phyloP scores from a whole-genome alignment of 2,329 filamentous ascomycete genomes.

The Penicillium verrucosum region DNA sequence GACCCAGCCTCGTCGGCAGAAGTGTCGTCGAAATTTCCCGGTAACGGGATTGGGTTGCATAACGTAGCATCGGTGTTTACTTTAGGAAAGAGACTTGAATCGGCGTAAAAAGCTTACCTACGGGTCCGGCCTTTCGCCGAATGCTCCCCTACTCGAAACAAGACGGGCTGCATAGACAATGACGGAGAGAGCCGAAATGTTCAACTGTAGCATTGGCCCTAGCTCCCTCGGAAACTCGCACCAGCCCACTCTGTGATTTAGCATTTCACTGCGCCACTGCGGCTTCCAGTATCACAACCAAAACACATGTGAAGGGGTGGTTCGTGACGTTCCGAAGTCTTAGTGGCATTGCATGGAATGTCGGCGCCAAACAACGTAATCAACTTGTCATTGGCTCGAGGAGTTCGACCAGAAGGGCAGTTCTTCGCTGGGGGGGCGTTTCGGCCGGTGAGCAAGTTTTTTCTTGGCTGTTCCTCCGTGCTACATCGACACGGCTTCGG shows the following conservation, averaged over 20 bases:
- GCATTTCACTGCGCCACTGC: conserved; percentile 1
- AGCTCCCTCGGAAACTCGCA: conserved; percentile 4
- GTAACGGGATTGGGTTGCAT: conserved; percentile 24
- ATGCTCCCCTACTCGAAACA: background rate
- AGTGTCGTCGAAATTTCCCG: conserved; percentile 17
- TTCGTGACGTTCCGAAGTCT: conserved; percentile 16
- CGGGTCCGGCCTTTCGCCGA: background rate
- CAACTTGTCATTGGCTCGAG: background rate
- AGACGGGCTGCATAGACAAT: background rate
- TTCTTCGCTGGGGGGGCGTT: conserved; percentile 9
- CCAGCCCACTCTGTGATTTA: conserved; percentile 10
- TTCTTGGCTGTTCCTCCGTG: conserved; percentile 12
- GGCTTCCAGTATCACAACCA: conserved; percentile 16
- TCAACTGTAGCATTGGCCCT: background rate
- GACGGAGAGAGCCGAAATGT: background rate
- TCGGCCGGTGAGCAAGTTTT: conserved; percentile 19
- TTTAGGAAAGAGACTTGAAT: conserved; percentile 19
- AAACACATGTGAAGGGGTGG: conserved; percentile 19
- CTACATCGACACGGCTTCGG: conserved; percentile 10
- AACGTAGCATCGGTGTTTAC: conserved; percentile 20
- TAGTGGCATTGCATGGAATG: conserved; percentile 12
- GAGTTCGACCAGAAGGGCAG: conserved; percentile 19
- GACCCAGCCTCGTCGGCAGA: conserved; percentile 2
- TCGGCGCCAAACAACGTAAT: background rate
- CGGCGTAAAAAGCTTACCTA: conserved; percentile 14